Evolutionary conservation across 768 basidiomycete genomes (phyloP).

Genomic region (Coprinopsis strossmayeri): DNA sequence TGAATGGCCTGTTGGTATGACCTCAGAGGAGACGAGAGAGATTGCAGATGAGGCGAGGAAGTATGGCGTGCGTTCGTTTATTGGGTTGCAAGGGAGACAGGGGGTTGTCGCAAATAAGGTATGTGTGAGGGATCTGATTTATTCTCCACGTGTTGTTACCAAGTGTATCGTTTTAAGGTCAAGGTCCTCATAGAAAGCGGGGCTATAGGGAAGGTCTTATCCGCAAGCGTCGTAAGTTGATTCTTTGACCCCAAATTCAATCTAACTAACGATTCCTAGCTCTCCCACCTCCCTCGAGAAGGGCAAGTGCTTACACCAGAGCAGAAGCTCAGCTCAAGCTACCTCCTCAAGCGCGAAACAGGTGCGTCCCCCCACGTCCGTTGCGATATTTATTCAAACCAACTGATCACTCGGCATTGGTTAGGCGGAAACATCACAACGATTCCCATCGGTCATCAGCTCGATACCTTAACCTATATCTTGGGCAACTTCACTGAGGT

Average conservation of each 20-base stretch:
- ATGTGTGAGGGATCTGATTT: not conserved
- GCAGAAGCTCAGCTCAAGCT: not conserved
- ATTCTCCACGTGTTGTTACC: not conserved
- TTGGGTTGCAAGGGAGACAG: not conserved
- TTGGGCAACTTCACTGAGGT: slow-evolving; percentile 9
- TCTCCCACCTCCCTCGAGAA: not conserved
- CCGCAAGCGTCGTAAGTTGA: not conserved
- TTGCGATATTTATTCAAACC: too few relatives aligned
- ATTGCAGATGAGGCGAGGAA: slow-evolving; percentile 21
- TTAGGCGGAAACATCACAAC: not conserved
- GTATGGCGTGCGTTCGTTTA: not conserved
- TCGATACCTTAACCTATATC: slow-evolving; percentile 9
- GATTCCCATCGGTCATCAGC: slow-evolving; percentile 4
- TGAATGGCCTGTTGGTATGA: slow-evolving; percentile 30
- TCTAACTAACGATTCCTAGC: not conserved
- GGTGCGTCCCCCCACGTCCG: not conserved
- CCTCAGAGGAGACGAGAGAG: slow-evolving; percentile 21
- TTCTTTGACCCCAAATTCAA: too few relatives aligned
- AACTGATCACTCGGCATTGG: not conserved
- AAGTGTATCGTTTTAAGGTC: not conserved
- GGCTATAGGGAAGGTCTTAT: not conserved
- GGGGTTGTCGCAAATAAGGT: not conserved
- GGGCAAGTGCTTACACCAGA: not conserved
- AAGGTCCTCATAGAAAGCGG: not conserved
- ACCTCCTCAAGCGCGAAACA: not conserved